These are phyloP conservation scores for Xanthoparmelia taractica DNA, from an alignment of 495 filamentous ascomycete species.

Conservation along the genomic window DNA sequence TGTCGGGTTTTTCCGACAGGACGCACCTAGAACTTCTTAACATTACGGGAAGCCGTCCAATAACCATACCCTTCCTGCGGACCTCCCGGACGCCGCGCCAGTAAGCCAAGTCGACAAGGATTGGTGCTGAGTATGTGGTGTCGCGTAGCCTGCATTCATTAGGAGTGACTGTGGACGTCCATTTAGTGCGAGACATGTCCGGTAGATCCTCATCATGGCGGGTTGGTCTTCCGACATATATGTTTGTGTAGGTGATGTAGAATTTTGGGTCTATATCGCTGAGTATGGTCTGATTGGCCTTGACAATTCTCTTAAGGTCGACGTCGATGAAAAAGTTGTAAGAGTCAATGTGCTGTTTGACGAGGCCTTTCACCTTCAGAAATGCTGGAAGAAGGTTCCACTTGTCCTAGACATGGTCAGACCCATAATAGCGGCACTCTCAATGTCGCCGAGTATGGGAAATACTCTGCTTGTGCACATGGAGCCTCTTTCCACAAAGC, in stretches of 20 bases:
- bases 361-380: slow-evolving; percentile 90
- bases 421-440: not conserved
- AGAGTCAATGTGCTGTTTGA: slow-evolving; percentile 97
- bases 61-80: slow-evolving; percentile 58
- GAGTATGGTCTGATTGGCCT: slow-evolving; percentile 72
- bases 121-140: slow-evolving; percentile 88
- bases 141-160: slow-evolving; percentile 94
- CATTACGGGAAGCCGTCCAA: slow-evolving; percentile 94
- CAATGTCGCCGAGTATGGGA: not conserved
- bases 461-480: not conserved
- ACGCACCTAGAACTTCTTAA: slow-evolving; percentile 89
- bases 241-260: slow-evolving; percentile 74
- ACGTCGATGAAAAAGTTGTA: slow-evolving; percentile 96
- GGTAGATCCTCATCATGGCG: slow-evolving; percentile 64
- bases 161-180: slow-evolving; percentile 57
- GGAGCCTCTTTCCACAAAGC: not conserved
- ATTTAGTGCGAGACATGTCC: slow-evolving; percentile 20
- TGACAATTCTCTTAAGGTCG: slow-evolving; percentile 91
- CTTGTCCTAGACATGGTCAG: slow-evolving; percentile 55
- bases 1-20: slow-evolving; percentile 67
- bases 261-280: slow-evolving; percentile 86
- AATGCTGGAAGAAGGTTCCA: slow-evolving; percentile 95
- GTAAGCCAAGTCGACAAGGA: slow-evolving; percentile 83
- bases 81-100: slow-evolving; percentile 65
- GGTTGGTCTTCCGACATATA: slow-evolving; percentile 71